Percentiles rank a stretch among this genome's conserved stretches.
phyloP scores from a whole-genome alignment of 306 rosid species.

The Inga oerstediana region DNA sequence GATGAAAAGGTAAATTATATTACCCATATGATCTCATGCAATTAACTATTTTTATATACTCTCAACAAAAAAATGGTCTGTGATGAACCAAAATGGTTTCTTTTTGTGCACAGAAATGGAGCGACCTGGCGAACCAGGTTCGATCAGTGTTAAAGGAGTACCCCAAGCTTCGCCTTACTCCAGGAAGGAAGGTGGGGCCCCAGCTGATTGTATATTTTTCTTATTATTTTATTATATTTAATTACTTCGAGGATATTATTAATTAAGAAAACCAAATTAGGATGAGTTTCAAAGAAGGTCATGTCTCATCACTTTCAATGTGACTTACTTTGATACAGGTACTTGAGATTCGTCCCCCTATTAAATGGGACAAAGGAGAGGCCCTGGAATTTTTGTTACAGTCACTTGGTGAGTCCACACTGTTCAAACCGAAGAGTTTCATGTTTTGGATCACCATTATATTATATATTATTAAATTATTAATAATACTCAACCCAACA shows the following conservation, averaged over 20 bases:
- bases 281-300: neutral
- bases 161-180: slow-evolving; percentile 72
- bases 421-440: neutral
- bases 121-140: slow-evolving; percentile 66
- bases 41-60: neutral
- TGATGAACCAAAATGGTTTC: slow-evolving; percentile 14
- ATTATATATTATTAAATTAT: too few relatives aligned
- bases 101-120: slow-evolving; percentile 64
- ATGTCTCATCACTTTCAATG: slow-evolving; percentile 29
- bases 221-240: neutral
- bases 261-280: neutral
- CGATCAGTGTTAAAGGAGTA: slow-evolving; percentile 69
- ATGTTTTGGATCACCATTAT: neutral
- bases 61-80: slow-evolving; percentile 6
- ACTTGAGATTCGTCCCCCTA: slow-evolving; percentile 81
- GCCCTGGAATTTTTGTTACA: slow-evolving; percentile 84
- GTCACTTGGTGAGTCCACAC: slow-evolving; percentile 71
- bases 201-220: slow-evolving; percentile 4
- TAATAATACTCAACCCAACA: too few relatives aligned
- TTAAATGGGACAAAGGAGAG: slow-evolving; percentile 95
- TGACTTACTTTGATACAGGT: slow-evolving; percentile 50
- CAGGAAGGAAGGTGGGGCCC: slow-evolving; percentile 77
- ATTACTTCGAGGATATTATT: too few relatives aligned
- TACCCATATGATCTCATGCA: neutral
- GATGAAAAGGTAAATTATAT: slow-evolving; percentile 65